These are phyloP conservation scores for Tolypocladium guangdongense DNA, from an alignment of 2,329 filamentous ascomycete genomes.

Conservation along the genomic window DNA sequence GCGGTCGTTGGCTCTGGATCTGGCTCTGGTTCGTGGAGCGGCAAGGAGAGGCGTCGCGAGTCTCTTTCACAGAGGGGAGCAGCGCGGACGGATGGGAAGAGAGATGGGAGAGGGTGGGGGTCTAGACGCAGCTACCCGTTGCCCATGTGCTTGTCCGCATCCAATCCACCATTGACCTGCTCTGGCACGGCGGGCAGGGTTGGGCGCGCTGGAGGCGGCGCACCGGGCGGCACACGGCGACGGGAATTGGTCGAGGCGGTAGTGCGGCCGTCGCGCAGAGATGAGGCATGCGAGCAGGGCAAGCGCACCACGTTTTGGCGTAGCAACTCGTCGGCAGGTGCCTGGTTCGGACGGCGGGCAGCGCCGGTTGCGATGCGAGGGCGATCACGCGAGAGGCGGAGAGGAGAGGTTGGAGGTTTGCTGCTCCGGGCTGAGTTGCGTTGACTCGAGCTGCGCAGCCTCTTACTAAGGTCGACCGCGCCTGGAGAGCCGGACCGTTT, in stretches of 20 bases:
- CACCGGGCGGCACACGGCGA: slow-evolving; percentile 4
- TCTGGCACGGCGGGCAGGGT: slow-evolving; percentile 3
- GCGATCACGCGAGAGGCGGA: not conserved
- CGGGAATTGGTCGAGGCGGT: slow-evolving; percentile 3
- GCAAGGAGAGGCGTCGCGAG: not conserved
- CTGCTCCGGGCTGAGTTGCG: not conserved
- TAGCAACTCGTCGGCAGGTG: not conserved
- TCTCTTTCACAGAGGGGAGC: not conserved
- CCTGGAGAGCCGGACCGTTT: not conserved
- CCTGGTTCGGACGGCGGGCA: slow-evolving; percentile 5
- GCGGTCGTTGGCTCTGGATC: slow-evolving; percentile 1
- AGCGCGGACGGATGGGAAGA: not conserved
- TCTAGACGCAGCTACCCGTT: slow-evolving; percentile 13
- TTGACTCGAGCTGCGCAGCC: not conserved
- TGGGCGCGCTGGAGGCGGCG: slow-evolving; percentile 3
- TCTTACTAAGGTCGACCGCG: too few relatives aligned
- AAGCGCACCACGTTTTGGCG: slow-evolving; percentile 3
- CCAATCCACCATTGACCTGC: slow-evolving; percentile 5
- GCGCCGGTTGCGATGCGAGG: not conserved
- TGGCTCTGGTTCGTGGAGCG: not conserved
- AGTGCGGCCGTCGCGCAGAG: slow-evolving; percentile 18
- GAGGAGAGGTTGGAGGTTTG: not conserved
- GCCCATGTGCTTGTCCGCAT: slow-evolving; percentile 9
- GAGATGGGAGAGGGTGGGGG: not conserved
- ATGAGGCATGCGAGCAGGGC: slow-evolving; percentile 21